Evolutionary conservation across 2,329 filamentous ascomycete genomes (phyloP), one percentile per base, ranked within the genome.

Genomic region (Raffaelea albimanens): DNA sequence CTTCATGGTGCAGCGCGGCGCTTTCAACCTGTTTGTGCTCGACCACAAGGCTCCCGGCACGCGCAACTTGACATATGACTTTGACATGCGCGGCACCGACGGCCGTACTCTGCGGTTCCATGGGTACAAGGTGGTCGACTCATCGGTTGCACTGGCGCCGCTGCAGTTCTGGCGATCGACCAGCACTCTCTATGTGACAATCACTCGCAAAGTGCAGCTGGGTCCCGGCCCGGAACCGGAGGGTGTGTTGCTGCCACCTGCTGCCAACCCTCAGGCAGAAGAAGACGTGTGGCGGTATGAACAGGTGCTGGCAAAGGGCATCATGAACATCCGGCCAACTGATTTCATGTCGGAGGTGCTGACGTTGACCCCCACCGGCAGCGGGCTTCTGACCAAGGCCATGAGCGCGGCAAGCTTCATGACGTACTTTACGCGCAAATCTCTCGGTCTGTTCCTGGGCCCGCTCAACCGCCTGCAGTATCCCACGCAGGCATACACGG

Each of bases 101-200:
- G 75, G 75, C 14, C 63, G 67, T 40, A 65, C 63, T 43, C 69
- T 80, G 41, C 73, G 75, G 49, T 78, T 85, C 57, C 69, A 80
- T 51, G 80, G 79, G 1, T 78, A 75, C 62, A 83, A 83, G 60
- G 67, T 77, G 2, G 70, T 83, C 39, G 74, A 82, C 59, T 73
- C 79, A 3, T 75, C 75, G 0, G 74, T 78, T 0, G 75, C 78
- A 2, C 65, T 83, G 31, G 71, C 72, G 2, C 71, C 75, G 1
- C 54, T 66, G 38, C 67, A 73, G 51, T 77, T 84, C 50, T 83
- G 79, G 80, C 67, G 66, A 43, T 75, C 79, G 2, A 80, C 78
- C 1, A 80, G 72, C 19, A 82, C 78, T 0, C 67, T 84, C 0
- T 82, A 80, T 52, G 77, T 81, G 41, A 78, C 73, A 1, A 70